A percentile compares a stretch with the other conserved stretches of the same genome.
Evolutionary conservation across 495 filamentous ascomycete species (phyloP).

Genomic region (Mytilinidion resinicola): DNA sequence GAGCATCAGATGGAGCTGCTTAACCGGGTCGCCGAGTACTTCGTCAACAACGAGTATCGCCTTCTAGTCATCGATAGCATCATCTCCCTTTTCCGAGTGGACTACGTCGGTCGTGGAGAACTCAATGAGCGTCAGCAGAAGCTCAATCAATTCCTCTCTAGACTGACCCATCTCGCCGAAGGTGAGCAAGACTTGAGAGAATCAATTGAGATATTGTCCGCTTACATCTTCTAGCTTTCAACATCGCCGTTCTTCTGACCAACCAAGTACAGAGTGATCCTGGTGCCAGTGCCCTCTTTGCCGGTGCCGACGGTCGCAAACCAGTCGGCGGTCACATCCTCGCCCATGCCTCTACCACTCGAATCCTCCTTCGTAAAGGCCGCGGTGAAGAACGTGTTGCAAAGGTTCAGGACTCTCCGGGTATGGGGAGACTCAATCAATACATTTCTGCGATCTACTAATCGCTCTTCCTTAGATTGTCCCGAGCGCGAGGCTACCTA

Average conservation of each 20-base stretch:
- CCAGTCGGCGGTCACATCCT: slow-evolving; percentile 74
- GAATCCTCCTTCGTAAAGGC: slow-evolving; percentile 68
- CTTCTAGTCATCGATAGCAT: slow-evolving; percentile 73
- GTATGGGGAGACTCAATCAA: slow-evolving; percentile 35
- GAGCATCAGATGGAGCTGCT: slow-evolving; percentile 70
- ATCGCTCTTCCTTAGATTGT: slow-evolving; percentile 47
- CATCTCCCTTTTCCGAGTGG: slow-evolving; percentile 71
- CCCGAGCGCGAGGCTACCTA: slow-evolving; percentile 74
- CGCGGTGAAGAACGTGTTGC: slow-evolving; percentile 74
- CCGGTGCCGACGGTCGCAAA: slow-evolving; percentile 69
- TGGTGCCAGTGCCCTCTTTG: slow-evolving; percentile 74
- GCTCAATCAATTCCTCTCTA: slow-evolving; percentile 63
- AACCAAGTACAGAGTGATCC: slow-evolving; percentile 79
- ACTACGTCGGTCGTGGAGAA: slow-evolving; percentile 69
- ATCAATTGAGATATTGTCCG: neutral
- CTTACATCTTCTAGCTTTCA: slow-evolving; percentile 54
- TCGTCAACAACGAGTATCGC: slow-evolving; percentile 62
- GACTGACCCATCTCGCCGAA: slow-evolving; percentile 68
- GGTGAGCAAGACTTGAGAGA: slow-evolving; percentile 37
- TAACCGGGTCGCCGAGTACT: slow-evolving; percentile 58
- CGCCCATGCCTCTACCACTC: slow-evolving; percentile 70
- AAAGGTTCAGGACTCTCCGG: slow-evolving; percentile 72
- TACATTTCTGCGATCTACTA: neutral
- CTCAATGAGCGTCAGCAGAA: slow-evolving; percentile 73
- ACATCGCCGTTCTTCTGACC: slow-evolving; percentile 70